Evolutionary conservation across 2,329 filamentous ascomycete genomes (phyloP).

Genomic region (Pseudogymnoascus sp.): DNA sequence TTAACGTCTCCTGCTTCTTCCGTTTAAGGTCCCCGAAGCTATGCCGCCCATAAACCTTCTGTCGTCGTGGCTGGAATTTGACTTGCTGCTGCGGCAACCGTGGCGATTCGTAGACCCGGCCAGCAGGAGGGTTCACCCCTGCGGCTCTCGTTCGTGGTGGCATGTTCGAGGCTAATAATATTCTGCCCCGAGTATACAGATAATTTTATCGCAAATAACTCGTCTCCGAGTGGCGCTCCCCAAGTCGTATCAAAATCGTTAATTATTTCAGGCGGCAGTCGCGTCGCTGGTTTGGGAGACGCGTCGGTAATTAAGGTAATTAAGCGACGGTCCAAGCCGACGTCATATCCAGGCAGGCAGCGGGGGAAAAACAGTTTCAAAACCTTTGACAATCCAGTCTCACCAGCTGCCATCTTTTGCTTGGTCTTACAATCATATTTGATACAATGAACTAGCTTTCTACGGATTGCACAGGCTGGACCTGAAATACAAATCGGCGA

Average conservation of each 20-base stretch:
- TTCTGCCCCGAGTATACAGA: neutral
- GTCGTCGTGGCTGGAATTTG: constrained; percentile 8
- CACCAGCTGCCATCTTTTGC: neutral
- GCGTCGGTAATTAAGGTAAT: neutral
- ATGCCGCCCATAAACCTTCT: neutral
- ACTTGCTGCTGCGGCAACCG: neutral
- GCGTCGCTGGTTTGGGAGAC: constrained; percentile 10
- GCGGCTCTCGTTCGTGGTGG: neutral
- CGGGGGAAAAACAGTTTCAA: neutral
- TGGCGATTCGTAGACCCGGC: constrained; percentile 1
- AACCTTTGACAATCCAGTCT: neutral
- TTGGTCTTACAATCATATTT: neutral
- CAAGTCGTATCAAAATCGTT: neutral
- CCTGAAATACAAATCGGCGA: neutral
- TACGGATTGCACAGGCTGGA: neutral
- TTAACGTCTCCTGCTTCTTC: constrained; percentile 8
- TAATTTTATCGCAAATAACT: neutral
- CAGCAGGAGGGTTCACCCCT: neutral
- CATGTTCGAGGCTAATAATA: neutral
- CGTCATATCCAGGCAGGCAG: constrained; percentile 4
- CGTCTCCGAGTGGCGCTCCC: neutral
- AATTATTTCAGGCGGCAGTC: neutral
- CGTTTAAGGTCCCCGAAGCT: neutral
- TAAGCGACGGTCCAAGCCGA: neutral
- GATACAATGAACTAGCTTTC: neutral